Conservation (phyloP, 1,284 basidiomycete genomes). For the Gomphus bonarii region DNA sequence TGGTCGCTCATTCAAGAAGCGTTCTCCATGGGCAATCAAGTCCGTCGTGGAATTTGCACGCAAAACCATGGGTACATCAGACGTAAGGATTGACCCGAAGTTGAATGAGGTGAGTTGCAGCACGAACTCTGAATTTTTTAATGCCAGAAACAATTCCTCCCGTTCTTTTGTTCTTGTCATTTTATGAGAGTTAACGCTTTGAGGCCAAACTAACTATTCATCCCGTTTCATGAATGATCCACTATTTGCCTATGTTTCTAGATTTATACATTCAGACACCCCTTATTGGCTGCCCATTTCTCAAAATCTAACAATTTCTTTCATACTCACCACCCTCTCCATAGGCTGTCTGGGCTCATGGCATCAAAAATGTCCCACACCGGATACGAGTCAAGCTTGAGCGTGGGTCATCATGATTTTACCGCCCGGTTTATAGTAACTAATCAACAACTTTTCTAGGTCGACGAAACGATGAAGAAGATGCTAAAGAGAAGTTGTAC, state of each 20-base stretch:
- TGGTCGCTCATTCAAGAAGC: constrained; percentile 88
- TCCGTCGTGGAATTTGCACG: constrained; percentile 82
- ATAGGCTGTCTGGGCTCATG: constrained; percentile 82
- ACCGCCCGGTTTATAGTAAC: neutral
- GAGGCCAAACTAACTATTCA: too few relatives aligned
- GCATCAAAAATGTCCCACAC: constrained; percentile 86
- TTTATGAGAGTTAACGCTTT: too few relatives aligned
- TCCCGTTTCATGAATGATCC: neutral
- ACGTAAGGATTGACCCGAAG: constrained; percentile 87
- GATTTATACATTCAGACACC: neutral
- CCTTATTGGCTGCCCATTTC: neutral
- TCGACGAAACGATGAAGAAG: constrained; percentile 91
- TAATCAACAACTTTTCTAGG: constrained; percentile 30
- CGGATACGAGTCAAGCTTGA: constrained; percentile 86
- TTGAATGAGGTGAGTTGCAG: constrained; percentile 45
- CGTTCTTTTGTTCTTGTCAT: neutral
- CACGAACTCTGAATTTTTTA: neutral
- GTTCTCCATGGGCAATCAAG: constrained; percentile 90
- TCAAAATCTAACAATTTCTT: neutral
- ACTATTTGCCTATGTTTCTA: neutral
- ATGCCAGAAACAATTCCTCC: neutral
- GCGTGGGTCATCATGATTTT: constrained; percentile 49
- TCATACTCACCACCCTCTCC: neutral
- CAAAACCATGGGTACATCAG: constrained; percentile 88
- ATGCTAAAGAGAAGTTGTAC: constrained; percentile 94